A percentile compares a stretch with the other conserved stretches of the same genome.
Conservation (phyloP, 1,139 yeast genomes). For the Debaryomyces udenii region DNA sequence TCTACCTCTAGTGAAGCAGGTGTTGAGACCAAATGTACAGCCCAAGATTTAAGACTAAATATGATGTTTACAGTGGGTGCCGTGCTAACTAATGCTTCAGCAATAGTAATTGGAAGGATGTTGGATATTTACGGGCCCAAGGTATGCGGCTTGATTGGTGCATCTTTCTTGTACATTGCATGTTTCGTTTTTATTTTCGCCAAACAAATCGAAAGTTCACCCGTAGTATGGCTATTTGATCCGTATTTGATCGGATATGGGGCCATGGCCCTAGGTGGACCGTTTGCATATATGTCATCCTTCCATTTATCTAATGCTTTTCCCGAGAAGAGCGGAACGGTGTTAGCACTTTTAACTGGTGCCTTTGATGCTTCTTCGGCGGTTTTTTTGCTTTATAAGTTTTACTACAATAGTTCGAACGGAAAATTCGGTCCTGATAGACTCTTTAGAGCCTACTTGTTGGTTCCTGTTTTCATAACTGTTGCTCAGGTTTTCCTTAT, state of each 20-base stretch:
- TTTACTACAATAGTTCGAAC: slow-evolving; percentile 30
- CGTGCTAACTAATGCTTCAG: slow-evolving; percentile 47
- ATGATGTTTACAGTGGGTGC: slow-evolving; percentile 52
- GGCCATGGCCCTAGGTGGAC: slow-evolving; percentile 49
- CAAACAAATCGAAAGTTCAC: slow-evolving; percentile 17
- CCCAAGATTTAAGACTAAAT: slow-evolving; percentile 48
- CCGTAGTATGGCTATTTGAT: slow-evolving; percentile 28
- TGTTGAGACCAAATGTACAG: slow-evolving; percentile 35
- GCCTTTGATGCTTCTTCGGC: slow-evolving; percentile 54
- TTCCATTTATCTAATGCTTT: slow-evolving; percentile 50
- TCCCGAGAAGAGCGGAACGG: slow-evolving; percentile 44
- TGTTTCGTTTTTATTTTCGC: slow-evolving; percentile 43
- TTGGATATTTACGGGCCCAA: slow-evolving; percentile 48
- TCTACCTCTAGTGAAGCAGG: slow-evolving; percentile 14
- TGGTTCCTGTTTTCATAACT: slow-evolving; percentile 45
- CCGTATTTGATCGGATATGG: slow-evolving; percentile 48
- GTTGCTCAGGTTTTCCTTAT: slow-evolving; percentile 42
- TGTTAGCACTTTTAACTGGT: slow-evolving; percentile 48
- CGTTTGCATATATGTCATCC: slow-evolving; percentile 47
- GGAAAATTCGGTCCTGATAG: slow-evolving; percentile 34
- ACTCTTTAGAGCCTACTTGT: slow-evolving; percentile 40
- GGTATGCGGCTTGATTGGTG: slow-evolving; percentile 47
- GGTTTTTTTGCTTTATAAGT: slow-evolving; percentile 41
- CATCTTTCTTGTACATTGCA: slow-evolving; percentile 39
- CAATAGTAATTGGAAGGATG: slow-evolving; percentile 43